Conservation (phyloP, 164 flowering plant genomes). For the Tetracentron sinense region DNA sequence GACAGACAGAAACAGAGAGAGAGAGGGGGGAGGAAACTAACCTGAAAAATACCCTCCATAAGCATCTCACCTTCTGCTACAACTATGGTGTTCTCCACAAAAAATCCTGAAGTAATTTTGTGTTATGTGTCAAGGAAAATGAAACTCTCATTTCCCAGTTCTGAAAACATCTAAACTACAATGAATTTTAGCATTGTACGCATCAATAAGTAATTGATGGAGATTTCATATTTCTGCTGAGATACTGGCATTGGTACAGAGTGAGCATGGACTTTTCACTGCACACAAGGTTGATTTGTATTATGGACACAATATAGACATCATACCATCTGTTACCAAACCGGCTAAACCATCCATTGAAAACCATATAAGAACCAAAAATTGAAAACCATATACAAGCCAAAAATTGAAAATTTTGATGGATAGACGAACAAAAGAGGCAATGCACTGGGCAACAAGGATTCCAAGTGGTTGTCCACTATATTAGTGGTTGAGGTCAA, state of each 20-base stretch:
- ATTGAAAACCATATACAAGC: neutral
- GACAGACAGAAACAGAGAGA: neutral
- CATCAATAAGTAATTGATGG: neutral
- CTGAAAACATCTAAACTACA: neutral
- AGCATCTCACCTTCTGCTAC: slow-evolving; percentile 94
- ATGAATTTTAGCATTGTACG: neutral
- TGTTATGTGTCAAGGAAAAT: slow-evolving; percentile 59
- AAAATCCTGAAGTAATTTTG: slow-evolving; percentile 89
- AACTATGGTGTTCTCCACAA: slow-evolving; percentile 85
- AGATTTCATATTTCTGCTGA: neutral
- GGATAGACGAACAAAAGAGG: neutral
- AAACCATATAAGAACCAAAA: neutral
- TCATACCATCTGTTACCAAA: no score
- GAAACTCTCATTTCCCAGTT: neutral
- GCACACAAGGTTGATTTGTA: no score
- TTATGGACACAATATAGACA: no score
- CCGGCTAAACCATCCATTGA: no score
- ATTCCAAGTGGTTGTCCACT: neutral
- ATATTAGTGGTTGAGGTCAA: neutral
- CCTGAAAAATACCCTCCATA: slow-evolving; percentile 77
- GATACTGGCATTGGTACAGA: no score
- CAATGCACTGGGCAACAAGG: neutral
- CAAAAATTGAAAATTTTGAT: no score
- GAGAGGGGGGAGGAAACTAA: slow-evolving; percentile 23
- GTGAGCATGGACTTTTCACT: no score